Conservation (phyloP, 352 stramenopile species). For the Globisporangium rhizosaccharum region DNA sequence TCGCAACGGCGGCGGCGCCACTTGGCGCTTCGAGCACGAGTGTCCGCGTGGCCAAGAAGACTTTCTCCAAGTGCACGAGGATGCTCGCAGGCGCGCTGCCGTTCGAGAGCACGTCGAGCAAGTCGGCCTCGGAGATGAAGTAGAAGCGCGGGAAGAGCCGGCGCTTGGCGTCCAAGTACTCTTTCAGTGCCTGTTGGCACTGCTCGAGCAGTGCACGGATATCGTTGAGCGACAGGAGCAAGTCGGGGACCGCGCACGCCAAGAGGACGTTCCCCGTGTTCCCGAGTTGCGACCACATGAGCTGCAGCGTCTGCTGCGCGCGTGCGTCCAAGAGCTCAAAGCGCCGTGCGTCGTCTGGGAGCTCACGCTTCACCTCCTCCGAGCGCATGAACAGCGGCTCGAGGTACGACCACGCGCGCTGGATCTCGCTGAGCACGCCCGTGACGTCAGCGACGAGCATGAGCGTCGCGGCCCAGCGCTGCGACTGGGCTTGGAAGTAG, state of each 20-base stretch:
- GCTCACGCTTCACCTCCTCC: slow-evolving; percentile 92
- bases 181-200: slow-evolving; percentile 92
- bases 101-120: slow-evolving; percentile 94
- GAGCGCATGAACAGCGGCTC: slow-evolving; percentile 94
- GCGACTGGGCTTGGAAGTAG: slow-evolving; percentile 58
- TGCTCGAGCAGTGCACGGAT: slow-evolving; percentile 80
- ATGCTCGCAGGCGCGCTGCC: slow-evolving; percentile 85
- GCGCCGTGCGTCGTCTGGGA: slow-evolving; percentile 86
- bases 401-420: slow-evolving; percentile 94
- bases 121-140: slow-evolving; percentile 93
- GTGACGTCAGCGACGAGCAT: slow-evolving; percentile 84
- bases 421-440: slow-evolving; percentile 88
- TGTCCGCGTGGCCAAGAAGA: slow-evolving; percentile 65
- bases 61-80: slow-evolving; percentile 89
- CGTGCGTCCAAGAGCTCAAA: slow-evolving; percentile 88
- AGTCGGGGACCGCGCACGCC: slow-evolving; percentile 79
- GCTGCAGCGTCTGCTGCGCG: slow-evolving; percentile 57
- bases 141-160: slow-evolving; percentile 93
- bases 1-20: slow-evolving; percentile 38
- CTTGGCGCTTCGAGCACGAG: slow-evolving; percentile 53
- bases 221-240: slow-evolving; percentile 68
- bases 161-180: slow-evolving; percentile 93
- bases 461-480: slow-evolving; percentile 48
- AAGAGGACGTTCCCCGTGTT: slow-evolving; percentile 57
- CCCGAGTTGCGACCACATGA: slow-evolving; percentile 69